A percentile compares a stretch with the other conserved stretches of the same genome.
Conservation (phyloP, 495 filamentous ascomycete genomes). For the Podospora tetraspora region DNA sequence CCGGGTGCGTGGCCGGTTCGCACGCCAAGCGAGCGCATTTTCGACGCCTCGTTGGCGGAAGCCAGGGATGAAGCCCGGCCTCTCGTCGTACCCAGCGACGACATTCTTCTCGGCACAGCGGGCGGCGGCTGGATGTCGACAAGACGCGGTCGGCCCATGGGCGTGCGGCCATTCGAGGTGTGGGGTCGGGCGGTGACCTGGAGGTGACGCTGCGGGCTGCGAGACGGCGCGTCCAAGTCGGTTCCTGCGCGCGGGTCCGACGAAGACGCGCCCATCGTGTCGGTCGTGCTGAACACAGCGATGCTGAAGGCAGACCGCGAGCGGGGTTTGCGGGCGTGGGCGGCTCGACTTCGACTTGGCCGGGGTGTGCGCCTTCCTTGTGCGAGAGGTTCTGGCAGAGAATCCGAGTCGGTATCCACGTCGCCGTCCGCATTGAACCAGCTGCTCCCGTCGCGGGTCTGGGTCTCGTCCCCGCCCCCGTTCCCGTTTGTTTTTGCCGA, state of each 20-base stretch:
- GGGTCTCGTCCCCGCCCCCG: not conserved
- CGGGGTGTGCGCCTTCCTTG: not conserved
- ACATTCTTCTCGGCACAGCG: conserved; percentile 13
- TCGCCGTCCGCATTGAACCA: conserved; percentile 36
- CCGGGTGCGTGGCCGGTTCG: not conserved
- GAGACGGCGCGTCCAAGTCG: not conserved
- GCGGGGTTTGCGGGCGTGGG: not conserved
- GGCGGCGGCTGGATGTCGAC: conserved; percentile 25
- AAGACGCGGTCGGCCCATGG: conserved; percentile 18
- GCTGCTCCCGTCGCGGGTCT: conserved; percentile 20
- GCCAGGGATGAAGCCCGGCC: too few relatives aligned
- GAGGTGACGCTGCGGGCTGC: not conserved
- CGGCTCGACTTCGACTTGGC: not conserved
- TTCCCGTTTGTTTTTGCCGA: conserved; percentile 4
- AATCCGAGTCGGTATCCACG: not conserved
- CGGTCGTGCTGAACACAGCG: not conserved
- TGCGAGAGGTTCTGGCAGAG: not conserved
- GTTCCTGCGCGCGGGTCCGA: not conserved
- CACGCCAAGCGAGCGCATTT: not conserved
- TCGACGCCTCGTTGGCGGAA: not conserved
- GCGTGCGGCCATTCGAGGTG: conserved; percentile 11
- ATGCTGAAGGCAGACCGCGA: not conserved
- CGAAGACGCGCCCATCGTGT: not conserved
- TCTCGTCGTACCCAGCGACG: conserved; percentile 8
- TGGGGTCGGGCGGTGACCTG: conserved; percentile 8